Conservation (phyloP, 179 eudicot species). For the Camellia oleifera region DNA sequence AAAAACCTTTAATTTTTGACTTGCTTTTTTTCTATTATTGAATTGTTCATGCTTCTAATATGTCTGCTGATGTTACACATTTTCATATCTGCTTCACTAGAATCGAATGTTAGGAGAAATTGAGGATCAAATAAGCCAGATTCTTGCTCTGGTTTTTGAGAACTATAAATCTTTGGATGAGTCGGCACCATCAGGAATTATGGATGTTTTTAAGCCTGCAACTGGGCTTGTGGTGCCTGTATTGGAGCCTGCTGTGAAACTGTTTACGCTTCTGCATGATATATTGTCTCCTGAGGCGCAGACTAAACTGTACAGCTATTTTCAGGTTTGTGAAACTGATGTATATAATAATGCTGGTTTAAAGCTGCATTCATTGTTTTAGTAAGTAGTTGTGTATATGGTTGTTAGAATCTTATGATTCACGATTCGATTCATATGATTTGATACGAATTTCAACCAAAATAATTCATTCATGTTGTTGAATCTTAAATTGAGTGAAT, state of each 20-base stretch:
- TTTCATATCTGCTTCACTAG: slow-evolving; percentile 34
- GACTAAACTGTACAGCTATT: slow-evolving; percentile 70
- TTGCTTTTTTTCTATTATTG: not conserved
- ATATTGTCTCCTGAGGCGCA: slow-evolving; percentile 88
- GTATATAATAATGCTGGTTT: not conserved
- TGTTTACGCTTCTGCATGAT: slow-evolving; percentile 79
- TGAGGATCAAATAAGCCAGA: slow-evolving; percentile 83
- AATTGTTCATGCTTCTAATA: not conserved
- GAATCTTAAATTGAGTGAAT: too few relatives aligned
- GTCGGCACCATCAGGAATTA: slow-evolving; percentile 57
- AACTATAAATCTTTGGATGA: slow-evolving; percentile 90
- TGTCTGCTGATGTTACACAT: slow-evolving; percentile 3
- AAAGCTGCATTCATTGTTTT: not conserved
- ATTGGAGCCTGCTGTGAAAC: slow-evolving; percentile 76
- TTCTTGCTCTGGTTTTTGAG: slow-evolving; percentile 75
- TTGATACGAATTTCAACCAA: too few relatives aligned
- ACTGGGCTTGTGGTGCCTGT: slow-evolving; percentile 76
- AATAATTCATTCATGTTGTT: too few relatives aligned
- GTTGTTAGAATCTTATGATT: too few relatives aligned
- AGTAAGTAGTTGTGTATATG: slow-evolving; percentile 8
- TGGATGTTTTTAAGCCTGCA: slow-evolving; percentile 76
- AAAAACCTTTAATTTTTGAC: not conserved
- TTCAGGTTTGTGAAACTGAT: slow-evolving; percentile 54
- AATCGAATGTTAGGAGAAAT: slow-evolving; percentile 88
- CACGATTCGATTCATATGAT: too few relatives aligned